phyloP scores from a whole-genome alignment of 108 stramenopile species.

The Cyclotella distinguenda region DNA sequence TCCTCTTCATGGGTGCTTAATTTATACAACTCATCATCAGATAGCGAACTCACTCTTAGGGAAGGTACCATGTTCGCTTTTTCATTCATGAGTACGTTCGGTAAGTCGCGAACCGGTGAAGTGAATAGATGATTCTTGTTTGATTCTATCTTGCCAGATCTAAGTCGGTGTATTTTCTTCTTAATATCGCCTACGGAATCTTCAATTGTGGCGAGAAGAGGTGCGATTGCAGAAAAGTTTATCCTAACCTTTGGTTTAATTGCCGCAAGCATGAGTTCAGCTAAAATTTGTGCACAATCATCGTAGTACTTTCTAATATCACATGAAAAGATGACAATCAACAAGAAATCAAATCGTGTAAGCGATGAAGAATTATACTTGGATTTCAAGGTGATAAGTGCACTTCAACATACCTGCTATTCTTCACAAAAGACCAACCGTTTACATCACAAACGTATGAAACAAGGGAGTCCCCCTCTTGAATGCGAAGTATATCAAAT shows the following conservation, averaged over 20 bases:
- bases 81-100: conserved; percentile 61
- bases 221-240: conserved; percentile 80
- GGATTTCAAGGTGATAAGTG: too few species aligned
- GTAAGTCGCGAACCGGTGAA: conserved; percentile 73
- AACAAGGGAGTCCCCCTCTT: conserved; percentile 72
- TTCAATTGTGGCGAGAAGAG: conserved; percentile 61
- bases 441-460: conserved; percentile 99
- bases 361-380: neutral
- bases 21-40: conserved; percentile 32
- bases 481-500: conserved; percentile 89
- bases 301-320: conserved; percentile 91
- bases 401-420: conserved; percentile 58
- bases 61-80: conserved; percentile 55
- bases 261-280: conserved; percentile 87
- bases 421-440: conserved; percentile 98
- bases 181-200: conserved; percentile 25
- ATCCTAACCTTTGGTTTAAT: conserved; percentile 68
- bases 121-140: too few species aligned
- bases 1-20: conserved; percentile 74
- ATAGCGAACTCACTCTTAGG: conserved; percentile 50
- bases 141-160: too few species aligned
- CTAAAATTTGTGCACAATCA: conserved; percentile 89
- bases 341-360: neutral
- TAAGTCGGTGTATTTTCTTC: conserved; percentile 22
- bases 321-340: neutral